Percentiles rank a stretch among this genome's conserved stretches.
phyloP scores from a whole-genome alignment of 2,329 filamentous ascomycete genomes.

The Monilinia laxa region DNA sequence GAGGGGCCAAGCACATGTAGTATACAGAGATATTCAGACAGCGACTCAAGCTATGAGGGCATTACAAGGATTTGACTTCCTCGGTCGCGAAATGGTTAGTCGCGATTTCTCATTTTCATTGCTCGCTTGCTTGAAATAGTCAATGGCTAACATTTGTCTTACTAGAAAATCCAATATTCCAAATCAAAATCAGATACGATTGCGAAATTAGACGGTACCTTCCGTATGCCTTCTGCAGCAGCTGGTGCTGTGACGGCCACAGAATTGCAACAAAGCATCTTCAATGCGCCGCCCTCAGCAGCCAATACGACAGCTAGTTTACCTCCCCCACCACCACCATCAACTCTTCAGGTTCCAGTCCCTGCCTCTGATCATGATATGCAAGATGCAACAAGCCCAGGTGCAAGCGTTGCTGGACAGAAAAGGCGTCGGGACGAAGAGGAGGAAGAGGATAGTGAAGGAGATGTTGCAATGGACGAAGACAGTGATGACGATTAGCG shows the following conservation, averaged over 20 bases:
- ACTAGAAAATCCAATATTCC: constrained; percentile 84
- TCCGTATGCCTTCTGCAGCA: constrained; percentile 63
- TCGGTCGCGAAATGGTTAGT: constrained; percentile 80
- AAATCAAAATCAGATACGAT: constrained; percentile 87
- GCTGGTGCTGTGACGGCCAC: constrained; percentile 63
- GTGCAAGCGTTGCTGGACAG: constrained; percentile 53
- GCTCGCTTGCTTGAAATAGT: neutral
- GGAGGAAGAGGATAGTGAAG: constrained; percentile 66
- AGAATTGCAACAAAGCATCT: constrained; percentile 76
- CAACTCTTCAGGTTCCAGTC: constrained; percentile 48
- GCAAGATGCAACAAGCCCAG: constrained; percentile 54
- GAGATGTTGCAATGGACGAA: constrained; percentile 60
- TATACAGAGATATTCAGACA: constrained; percentile 86
- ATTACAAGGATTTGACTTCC: constrained; percentile 80
- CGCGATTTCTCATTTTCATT: neutral
- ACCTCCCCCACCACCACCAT: constrained; percentile 45
- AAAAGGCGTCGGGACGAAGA: constrained; percentile 71
- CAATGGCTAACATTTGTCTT: neutral
- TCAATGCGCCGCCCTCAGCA: constrained; percentile 63
- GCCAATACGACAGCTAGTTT: constrained; percentile 43
- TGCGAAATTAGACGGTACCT: constrained; percentile 88
- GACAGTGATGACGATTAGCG: constrained; percentile 45
- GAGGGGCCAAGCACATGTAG: constrained; percentile 92
- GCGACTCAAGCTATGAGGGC: constrained; percentile 91
- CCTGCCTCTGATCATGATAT: constrained; percentile 48